Evolutionary conservation across 306 rosid species (phyloP).

Genomic region (Ammopiptanthus mongolicus): DNA sequence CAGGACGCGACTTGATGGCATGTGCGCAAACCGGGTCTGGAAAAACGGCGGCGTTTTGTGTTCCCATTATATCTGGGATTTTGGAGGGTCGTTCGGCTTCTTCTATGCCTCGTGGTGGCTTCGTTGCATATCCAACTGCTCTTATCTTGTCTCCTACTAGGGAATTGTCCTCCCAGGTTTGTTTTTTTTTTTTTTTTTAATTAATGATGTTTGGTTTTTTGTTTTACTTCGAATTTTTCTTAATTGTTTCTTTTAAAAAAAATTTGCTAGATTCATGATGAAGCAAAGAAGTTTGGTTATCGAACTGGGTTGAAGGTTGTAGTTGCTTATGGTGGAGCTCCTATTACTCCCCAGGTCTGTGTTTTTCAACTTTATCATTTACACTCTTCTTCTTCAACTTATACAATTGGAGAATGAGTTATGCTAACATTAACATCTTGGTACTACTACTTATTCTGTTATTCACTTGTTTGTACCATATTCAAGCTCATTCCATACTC

Average conservation of each 20-base stretch:
- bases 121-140: conserved; percentile 55
- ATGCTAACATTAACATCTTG: no score
- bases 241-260: background rate
- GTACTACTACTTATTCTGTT: no score
- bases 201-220: background rate
- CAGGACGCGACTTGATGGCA: conserved; percentile 77
- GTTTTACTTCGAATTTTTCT: background rate
- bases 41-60: conserved; percentile 83
- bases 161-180: conserved; percentile 75
- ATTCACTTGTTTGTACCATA: no score
- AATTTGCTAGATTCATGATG: conserved; percentile 60
- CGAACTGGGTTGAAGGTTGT: conserved; percentile 74
- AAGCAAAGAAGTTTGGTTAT: conserved; percentile 58
- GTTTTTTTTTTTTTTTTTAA: background rate
- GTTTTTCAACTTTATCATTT: background rate
- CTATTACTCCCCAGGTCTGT: conserved; percentile 60
- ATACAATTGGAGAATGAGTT: background rate
- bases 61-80: conserved; percentile 68
- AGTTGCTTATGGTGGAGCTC: conserved; percentile 75
- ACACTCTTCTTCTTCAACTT: background rate
- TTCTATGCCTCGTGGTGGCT: background rate
- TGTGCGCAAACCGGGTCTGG: conserved; percentile 86
- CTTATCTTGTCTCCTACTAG: conserved; percentile 77
- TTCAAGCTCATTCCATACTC: no score
- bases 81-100: conserved; percentile 31